phyloP scores from a whole-genome alignment of 768 basidiomycete species.

The Pulveroboletus frians region DNA sequence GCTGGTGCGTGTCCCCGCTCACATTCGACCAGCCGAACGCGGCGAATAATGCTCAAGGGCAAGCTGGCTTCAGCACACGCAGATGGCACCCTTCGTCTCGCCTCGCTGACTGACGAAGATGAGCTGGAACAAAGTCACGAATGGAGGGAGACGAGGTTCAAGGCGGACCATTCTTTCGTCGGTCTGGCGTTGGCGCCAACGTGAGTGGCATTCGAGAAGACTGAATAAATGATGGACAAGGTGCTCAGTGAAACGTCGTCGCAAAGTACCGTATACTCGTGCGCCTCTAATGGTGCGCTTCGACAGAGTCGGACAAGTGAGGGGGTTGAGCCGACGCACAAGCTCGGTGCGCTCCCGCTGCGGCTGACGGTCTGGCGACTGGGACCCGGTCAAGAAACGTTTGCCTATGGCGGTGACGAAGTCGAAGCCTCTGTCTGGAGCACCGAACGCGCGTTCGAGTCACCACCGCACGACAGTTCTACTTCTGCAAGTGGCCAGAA shows the following conservation, averaged over 20 bases:
- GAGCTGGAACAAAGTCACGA: slow-evolving; percentile 35
- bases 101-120: slow-evolving; percentile 40
- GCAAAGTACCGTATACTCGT: slow-evolving; percentile 49
- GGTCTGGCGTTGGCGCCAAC: slow-evolving; percentile 49
- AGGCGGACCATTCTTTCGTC: slow-evolving; percentile 49
- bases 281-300: slow-evolving; percentile 73
- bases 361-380: slow-evolving; percentile 67
- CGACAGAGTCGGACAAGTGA: slow-evolving; percentile 39
- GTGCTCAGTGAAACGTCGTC: not conserved
- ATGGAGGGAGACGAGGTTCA: slow-evolving; percentile 66
- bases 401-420: slow-evolving; percentile 83
- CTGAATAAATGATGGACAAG: not conserved
- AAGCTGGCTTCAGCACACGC: slow-evolving; percentile 64
- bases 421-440: slow-evolving; percentile 83
- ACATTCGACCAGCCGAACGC: slow-evolving; percentile 9
- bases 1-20: slow-evolving; percentile 34
- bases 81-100: slow-evolving; percentile 49
- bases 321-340: slow-evolving; percentile 18
- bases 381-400: slow-evolving; percentile 46
- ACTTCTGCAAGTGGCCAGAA: slow-evolving; percentile 28
- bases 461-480: slow-evolving; percentile 13
- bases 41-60: slow-evolving; percentile 35
- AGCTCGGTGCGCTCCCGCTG: slow-evolving; percentile 51
- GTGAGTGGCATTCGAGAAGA: slow-evolving; percentile 34
- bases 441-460: slow-evolving; percentile 50